Evolutionary conservation across 129 eudicot species (phyloP), one percentile per base, ranked within the genome.

Genomic region (Calendula officinalis): DNA sequence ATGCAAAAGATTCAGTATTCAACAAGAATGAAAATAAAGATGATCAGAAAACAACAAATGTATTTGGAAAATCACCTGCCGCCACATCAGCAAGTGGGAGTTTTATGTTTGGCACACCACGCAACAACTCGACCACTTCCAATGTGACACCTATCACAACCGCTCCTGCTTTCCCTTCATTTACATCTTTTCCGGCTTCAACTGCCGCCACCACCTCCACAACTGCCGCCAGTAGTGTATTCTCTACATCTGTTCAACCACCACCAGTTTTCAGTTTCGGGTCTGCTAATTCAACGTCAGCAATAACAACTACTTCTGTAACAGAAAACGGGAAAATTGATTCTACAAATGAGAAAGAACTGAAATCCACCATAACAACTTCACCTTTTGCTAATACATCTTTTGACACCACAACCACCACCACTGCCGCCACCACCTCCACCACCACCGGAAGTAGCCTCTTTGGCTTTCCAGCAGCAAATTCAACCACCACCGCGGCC

Each of bases 261-360:
- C 7, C 67, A 14, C 78, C 65, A 66, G 75, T 55, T 46, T 77
- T 65, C 27, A 62, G 69, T n/a, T 81, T 78, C 52, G 91, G 82
- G 34, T 61, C 73, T 58, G 41, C 81, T 22, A 22, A 22, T 22
- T 0, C 30, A 22, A 56, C 81, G 44, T 37, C 75, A 37, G 34
- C 30, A 22, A 0, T 56, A 46, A 14, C 71, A 14, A 65, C 59
- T 7, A 47, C 60, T 73, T 66, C 73, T 27, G 44, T 36, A 64
- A 36, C 71, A 4, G 83, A 64, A 74, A 61, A 66, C 50, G 33
- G 75, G 13, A 83, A 34, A 10, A 37, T 27, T 0, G 69, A 64
- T 60, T 44, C 73, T 39, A 75, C 68, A 56, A 12, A 66, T 6
- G 82, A 56, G 15, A 77, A 50, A 49, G 73, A 52, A 55, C 54